Conservation (phyloP, 176 grass and related monocot genomes). For the Guadua angustifolia region DNA sequence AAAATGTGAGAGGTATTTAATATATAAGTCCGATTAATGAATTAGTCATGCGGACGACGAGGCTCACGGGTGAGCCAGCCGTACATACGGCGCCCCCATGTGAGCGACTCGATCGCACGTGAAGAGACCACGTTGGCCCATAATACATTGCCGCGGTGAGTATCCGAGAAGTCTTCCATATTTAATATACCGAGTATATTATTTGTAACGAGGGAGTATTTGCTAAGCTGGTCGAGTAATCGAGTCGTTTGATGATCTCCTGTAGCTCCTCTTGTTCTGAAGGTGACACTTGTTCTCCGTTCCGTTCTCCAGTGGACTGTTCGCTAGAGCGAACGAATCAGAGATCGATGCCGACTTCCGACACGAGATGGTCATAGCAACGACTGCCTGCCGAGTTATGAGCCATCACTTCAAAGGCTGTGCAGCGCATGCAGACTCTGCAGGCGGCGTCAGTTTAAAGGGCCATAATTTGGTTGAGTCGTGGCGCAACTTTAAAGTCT, state of each 20-base stretch:
- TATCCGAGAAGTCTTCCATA: too few species aligned
- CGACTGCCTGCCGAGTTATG: neutral
- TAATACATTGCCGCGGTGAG: too few species aligned
- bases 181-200: too few species aligned
- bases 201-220: neutral
- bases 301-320: neutral
- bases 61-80: too few species aligned
- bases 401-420: neutral
- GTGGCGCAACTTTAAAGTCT: neutral
- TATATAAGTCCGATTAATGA: too few species aligned
- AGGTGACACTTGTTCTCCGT: neutral
- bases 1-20: too few species aligned
- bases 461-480: neutral
- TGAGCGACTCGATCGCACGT: too few species aligned
- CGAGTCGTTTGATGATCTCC: neutral
- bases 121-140: too few species aligned
- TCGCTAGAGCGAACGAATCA: neutral
- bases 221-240: neutral
- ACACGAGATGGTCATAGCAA: neutral
- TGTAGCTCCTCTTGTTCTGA: neutral
- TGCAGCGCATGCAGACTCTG: neutral
- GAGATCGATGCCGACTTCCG: conserved; percentile 21
- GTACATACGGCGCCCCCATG: too few species aligned
- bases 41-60: too few species aligned
- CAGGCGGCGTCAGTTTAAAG: neutral